These are phyloP conservation scores for Exserohilum rostratum DNA, from an alignment of 2,329 filamentous ascomycete genomes.

Conservation along the genomic window DNA sequence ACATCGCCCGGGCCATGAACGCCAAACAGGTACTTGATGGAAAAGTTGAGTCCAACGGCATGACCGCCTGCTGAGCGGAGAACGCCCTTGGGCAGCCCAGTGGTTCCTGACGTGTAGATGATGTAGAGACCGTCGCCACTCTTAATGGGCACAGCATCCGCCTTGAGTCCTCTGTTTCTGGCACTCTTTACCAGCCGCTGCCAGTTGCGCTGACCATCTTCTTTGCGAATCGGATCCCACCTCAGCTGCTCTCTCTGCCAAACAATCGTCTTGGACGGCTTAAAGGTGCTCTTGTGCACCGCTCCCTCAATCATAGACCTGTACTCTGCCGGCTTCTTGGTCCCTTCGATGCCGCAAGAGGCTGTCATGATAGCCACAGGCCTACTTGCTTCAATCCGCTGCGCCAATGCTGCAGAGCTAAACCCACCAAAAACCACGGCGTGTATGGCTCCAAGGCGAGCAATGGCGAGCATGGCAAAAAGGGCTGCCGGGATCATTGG, in stretches of 20 bases:
- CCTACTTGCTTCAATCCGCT: conserved; percentile 82
- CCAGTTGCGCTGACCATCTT: conserved; percentile 79
- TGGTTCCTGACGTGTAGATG: conserved; percentile 86
- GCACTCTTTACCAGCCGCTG: conserved; percentile 76
- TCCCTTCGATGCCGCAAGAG: conserved; percentile 88
- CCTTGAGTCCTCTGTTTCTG: conserved; percentile 68
- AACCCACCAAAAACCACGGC: conserved; percentile 95
- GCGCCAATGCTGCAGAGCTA: conserved; percentile 77
- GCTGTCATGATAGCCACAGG: conserved; percentile 82
- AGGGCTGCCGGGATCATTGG: conserved; percentile 92
- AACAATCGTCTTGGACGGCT: conserved; percentile 74
- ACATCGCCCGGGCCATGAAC: conserved; percentile 85
- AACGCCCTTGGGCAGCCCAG: conserved; percentile 82
- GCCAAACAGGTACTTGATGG: conserved; percentile 81
- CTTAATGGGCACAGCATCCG: conserved; percentile 76
- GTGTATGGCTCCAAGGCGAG: conserved; percentile 84
- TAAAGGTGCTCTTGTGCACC: conserved; percentile 68
- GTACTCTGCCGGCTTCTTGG: conserved; percentile 80
- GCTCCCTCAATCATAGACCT: conserved; percentile 75
- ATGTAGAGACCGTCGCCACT: conserved; percentile 85
- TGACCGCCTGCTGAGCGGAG: conserved; percentile 83
- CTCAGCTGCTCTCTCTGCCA: conserved; percentile 81
- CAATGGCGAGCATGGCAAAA: conserved; percentile 83
- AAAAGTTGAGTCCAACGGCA: conserved; percentile 81
- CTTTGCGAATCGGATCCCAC: conserved; percentile 73